A percentile compares a stretch with the other conserved stretches of the same genome.
Evolutionary conservation across 306 rosid species (phyloP).

Genomic region (Quercus robur): DNA sequence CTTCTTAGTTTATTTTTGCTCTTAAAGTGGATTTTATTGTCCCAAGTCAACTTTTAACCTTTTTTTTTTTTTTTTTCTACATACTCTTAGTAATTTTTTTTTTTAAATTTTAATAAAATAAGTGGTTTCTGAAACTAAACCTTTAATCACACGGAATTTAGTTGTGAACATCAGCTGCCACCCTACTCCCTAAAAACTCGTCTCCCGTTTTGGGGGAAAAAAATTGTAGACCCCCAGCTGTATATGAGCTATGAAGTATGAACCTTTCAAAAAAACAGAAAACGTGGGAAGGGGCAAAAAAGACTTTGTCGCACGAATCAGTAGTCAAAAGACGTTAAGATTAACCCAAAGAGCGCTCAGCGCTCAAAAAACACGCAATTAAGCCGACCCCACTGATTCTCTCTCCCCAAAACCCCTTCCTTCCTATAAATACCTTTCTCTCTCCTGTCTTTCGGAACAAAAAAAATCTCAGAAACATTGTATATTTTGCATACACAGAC

Average conservation of each 20-base stretch:
- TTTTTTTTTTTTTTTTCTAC: no score
- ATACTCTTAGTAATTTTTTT: rapidly evolving
- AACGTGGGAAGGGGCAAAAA: not conserved
- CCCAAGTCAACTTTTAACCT: rapidly evolving
- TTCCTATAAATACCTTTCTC: no score
- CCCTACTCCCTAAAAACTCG: no score
- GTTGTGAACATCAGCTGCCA: no score
- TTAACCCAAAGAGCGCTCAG: not conserved
- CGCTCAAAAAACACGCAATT: constrained; percentile 26
- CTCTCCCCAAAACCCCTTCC: not conserved
- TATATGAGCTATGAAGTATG: no score
- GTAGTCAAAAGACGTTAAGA: constrained; percentile 1
- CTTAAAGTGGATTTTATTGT: rapidly evolving
- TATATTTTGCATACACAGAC: not conserved
- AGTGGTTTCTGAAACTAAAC: rapidly evolving
- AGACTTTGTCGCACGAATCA: not conserved
- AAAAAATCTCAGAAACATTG: no score
- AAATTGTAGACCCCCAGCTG: not conserved
- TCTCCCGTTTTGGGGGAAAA: no score
- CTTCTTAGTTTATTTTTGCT: no score
- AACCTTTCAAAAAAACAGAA: no score
- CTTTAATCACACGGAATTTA: no score
- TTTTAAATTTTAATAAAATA: no score
- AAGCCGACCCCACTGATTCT: not conserved
- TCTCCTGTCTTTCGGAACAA: no score